phyloP scores from a whole-genome alignment of 2,329 filamentous ascomycete genomes.

The Colletotrichum sp. region DNA sequence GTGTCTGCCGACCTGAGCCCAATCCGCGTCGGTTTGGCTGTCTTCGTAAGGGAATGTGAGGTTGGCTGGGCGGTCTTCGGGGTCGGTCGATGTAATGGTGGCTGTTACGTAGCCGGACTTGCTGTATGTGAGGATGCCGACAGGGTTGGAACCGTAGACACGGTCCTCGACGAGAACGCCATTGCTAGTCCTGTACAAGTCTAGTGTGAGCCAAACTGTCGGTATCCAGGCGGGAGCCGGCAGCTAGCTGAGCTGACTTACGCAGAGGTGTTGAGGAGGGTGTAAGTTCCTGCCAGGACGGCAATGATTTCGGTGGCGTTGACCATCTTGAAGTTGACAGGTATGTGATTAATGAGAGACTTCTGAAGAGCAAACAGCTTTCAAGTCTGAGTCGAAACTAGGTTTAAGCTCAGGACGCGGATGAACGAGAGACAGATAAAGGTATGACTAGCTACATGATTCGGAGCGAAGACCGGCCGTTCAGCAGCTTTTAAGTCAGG shows the following conservation, averaged over 20 bases:
- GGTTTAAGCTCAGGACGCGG: background rate
- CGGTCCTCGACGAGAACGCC: constrained; percentile 20
- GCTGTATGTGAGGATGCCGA: constrained; percentile 31
- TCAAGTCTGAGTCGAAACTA: background rate
- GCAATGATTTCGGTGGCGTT: constrained; percentile 19
- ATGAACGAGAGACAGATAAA: background rate
- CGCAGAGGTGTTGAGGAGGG: constrained; percentile 21
- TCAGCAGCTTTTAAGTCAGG: background rate
- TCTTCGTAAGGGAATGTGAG: constrained; percentile 26
- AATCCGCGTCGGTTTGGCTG: constrained; percentile 29
- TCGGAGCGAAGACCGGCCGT: background rate
- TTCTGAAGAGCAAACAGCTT: background rate
- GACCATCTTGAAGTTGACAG: constrained; percentile 3
- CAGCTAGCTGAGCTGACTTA: background rate
- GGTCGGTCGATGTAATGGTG: constrained; percentile 29
- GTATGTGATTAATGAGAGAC: background rate
- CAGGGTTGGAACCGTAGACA: constrained; percentile 23
- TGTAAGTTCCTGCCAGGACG: constrained; percentile 20
- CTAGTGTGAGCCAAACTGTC: background rate
- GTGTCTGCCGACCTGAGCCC: constrained; percentile 30
- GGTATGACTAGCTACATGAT: background rate
- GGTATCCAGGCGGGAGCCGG: accelerated
- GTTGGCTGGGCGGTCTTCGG: constrained; percentile 26
- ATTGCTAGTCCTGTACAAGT: background rate
- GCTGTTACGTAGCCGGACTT: constrained; percentile 30